Evolutionary conservation across 2,329 filamentous ascomycete genomes (phyloP).

Genomic region (Venturia aucupariae): DNA sequence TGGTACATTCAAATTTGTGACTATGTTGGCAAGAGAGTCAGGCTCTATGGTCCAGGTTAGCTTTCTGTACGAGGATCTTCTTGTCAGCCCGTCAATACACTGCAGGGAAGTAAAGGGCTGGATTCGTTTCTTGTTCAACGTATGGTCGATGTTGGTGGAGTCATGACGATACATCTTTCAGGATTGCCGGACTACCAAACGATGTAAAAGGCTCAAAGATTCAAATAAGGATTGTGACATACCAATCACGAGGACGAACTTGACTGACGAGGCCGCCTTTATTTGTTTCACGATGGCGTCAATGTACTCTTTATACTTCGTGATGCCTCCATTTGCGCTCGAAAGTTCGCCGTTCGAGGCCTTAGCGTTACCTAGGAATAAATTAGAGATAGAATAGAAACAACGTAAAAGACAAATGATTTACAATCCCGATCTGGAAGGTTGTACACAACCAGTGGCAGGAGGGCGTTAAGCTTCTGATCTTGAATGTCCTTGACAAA

Average conservation of each 20-base stretch:
- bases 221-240: constrained; percentile 13
- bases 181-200: not conserved
- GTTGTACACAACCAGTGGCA: constrained; percentile 53
- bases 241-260: constrained; percentile 44
- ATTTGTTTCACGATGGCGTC: constrained; percentile 45
- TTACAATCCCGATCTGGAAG: constrained; percentile 55
- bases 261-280: constrained; percentile 43
- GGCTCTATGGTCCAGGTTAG: constrained; percentile 34
- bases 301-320: constrained; percentile 45
- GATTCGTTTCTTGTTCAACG: too few relatives aligned
- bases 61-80: not conserved
- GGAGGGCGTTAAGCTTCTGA: constrained; percentile 40
- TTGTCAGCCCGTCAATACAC: too few relatives aligned
- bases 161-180: not conserved
- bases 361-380: too few relatives aligned
- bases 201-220: not conserved
- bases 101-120: not conserved
- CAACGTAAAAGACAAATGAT: too few relatives aligned
- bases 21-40: constrained; percentile 52
- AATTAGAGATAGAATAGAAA: too few relatives aligned
- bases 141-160: not conserved
- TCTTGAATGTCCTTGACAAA: constrained; percentile 42
- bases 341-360: constrained; percentile 55
- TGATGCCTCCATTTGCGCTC: constrained; percentile 43
- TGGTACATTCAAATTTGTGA: constrained; percentile 48